phyloP scores from a whole-genome alignment of 306 rosid species.

The Urtica urens region DNA sequence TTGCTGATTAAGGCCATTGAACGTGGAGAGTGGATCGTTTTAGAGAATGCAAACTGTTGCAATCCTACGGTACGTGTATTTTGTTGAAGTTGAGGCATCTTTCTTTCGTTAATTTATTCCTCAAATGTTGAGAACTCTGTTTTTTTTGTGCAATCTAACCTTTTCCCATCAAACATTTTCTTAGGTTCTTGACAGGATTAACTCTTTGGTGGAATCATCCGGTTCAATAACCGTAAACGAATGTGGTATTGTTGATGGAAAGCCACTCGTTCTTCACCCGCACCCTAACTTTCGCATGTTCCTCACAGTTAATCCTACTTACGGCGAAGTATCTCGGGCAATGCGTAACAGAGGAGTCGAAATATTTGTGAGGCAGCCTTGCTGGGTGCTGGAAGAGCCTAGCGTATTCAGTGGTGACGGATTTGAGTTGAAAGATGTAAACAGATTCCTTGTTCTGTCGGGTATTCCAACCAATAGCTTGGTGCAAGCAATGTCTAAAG shows the following conservation, averaged over 20 bases:
- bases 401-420: slow-evolving; percentile 20
- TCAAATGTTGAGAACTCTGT: background rate
- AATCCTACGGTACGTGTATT: slow-evolving; percentile 66
- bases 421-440: slow-evolving; percentile 44
- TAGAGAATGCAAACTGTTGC: slow-evolving; percentile 90
- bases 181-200: slow-evolving; percentile 90
- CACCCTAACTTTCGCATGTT: slow-evolving; percentile 84
- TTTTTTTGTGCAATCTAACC: background rate
- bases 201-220: slow-evolving; percentile 76
- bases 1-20: slow-evolving; percentile 71
- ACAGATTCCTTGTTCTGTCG: slow-evolving; percentile 49
- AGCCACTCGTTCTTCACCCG: slow-evolving; percentile 58
- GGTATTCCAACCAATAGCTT: slow-evolving; percentile 56
- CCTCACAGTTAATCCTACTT: slow-evolving; percentile 73
- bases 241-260: slow-evolving; percentile 79
- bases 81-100: background rate
- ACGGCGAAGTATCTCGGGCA: slow-evolving; percentile 91
- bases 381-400: slow-evolving; percentile 46
- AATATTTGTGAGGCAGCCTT: slow-evolving; percentile 69
- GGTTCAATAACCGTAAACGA: slow-evolving; percentile 86
- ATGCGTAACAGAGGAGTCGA: slow-evolving; percentile 98
- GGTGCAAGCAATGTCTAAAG: slow-evolving; percentile 59
- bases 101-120: background rate
- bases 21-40: slow-evolving; percentile 86
- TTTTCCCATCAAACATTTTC: background rate